Base-by-base conservation (phyloP, 371 early-diverging fungal genomes). In the Apophysomyces sp. region DNA sequence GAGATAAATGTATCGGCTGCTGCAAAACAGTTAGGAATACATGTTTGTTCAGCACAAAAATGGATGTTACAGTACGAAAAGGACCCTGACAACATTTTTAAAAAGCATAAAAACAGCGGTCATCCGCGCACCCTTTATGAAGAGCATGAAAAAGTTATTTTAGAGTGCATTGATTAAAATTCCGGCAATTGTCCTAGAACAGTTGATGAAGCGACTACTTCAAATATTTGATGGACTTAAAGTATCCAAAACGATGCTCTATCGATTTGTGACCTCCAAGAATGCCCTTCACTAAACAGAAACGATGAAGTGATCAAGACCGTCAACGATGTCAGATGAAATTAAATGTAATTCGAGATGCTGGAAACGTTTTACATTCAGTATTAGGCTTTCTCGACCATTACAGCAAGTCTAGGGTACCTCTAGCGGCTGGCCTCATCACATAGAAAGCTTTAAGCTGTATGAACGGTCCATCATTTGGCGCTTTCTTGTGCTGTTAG, bases 161-260 rank as follows among this genome's bases (percentile, higher is more conserved):
- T 63, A 13, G 44, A 56, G 26, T 54, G 29, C 27, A 29, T 63
- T 58, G 61, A 68, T 32, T 51, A 16, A 21, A 61, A 63, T n/a
- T 55, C 61, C 63, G 16, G 56, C 63, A 13, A 57, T 55, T 57
- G 34, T 21, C 41, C 41, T 36, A 36, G 57, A 57, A 21, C 57
- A 57, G 6, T 37, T 57, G 1, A 57, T 40, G 34, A 37, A 57
- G 21, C 34, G 9, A 8, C 55, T 31, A 31, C 9, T 15, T 32
- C 55, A 55, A 21, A 55, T 34, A 34, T 31, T 34, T 30, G 34
- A 55, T 2, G 55, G 55, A 29, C 36, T 55, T 31, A n/a, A 7
- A 53, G 12, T 36, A 34, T 18, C 41, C 21, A 12, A 3, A 41
- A 21, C 40, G n/a, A 41, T 3, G 6, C 18, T 41, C 16, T n/a